Base-by-base conservation (phyloP, 306 rosid species). In the Astragalus glycyphyllos region DNA sequence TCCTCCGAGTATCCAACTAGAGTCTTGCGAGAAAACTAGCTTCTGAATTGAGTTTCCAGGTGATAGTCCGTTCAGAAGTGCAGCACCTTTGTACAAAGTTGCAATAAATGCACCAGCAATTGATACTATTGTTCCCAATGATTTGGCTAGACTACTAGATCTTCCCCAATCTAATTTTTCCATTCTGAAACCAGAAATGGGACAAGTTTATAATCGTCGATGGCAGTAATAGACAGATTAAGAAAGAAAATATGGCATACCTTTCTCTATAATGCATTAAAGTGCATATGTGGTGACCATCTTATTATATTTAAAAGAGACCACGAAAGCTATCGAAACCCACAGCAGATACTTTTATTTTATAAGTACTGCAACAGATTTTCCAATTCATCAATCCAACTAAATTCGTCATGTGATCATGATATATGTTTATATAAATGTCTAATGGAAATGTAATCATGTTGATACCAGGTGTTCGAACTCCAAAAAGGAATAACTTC, bases 41-140 rank as follows among this genome's bases (percentile, higher is more conserved):
- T 47, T 67, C 61, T 48, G 79, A 63, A 80, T 72, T 20, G 66
- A 35, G 69, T 61, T 47, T 63, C 72, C 73, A 20, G 77, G 53
- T 62, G 88, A 82, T 11, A 74, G 64, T 49, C 77, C 69, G 72
- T 6, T 67, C 31, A 86, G 76, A 85, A 87, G 84, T 20, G 86
- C 54, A 67, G 84, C 88, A 45, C 98, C 97, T 77, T 88, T 89
- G 84, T 90, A 93, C 23, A 88, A 82, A 66, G 97, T 91, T 49
- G 80, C 96, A 59, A 88, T 32, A 66, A 90, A 85, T 62, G 94
- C 97, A 73, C 98, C 98, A 0, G 78, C 50, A 70, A 93, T 84
- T 1, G 97, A 90, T 58, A 88, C 85, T 15, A 83, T 23, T 1
- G 96, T 85, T 79, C 98, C 94, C 46, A 93, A 38, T 16, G 74